These are phyloP conservation scores for Suhomyces sp. DNA, from an alignment of 805 yeast genomes.

Conservation along the genomic window DNA sequence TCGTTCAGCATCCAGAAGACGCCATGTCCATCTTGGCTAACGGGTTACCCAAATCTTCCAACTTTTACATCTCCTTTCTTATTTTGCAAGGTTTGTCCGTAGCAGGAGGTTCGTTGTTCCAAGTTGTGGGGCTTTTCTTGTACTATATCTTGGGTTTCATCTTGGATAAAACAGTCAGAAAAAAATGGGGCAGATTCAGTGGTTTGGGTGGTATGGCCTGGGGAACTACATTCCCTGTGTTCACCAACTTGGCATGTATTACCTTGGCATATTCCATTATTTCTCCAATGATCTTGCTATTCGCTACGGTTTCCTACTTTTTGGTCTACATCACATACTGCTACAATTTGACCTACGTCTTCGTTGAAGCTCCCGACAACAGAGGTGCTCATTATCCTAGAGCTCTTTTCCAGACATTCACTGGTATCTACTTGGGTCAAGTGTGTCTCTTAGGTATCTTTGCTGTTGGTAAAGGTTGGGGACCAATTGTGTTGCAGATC, in stretches of 20 bases:
- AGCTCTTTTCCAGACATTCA: slow-evolving; percentile 83
- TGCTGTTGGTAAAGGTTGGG: slow-evolving; percentile 93
- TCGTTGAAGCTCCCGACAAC: slow-evolving; percentile 63
- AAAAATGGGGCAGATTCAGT: slow-evolving; percentile 60
- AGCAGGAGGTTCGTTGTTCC: slow-evolving; percentile 74
- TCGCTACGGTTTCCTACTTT: slow-evolving; percentile 67
- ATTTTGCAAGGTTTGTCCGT: slow-evolving; percentile 76
- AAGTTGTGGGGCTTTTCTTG: slow-evolving; percentile 56
- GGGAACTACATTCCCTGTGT: slow-evolving; percentile 80
- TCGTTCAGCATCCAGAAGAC: slow-evolving; percentile 58
- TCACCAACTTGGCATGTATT: slow-evolving; percentile 68
- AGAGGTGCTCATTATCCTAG: slow-evolving; percentile 85
- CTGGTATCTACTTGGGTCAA: slow-evolving; percentile 86
- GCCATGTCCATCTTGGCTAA: slow-evolving; percentile 76
- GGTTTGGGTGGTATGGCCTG: slow-evolving; percentile 53
- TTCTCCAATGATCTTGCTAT: slow-evolving; percentile 78
- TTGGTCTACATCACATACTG: slow-evolving; percentile 73
- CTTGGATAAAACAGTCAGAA: slow-evolving; percentile 64
- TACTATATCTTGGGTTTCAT: slow-evolving; percentile 56
- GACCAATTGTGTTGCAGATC: slow-evolving; percentile 77
- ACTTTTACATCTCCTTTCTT: slow-evolving; percentile 83
- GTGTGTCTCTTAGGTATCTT: slow-evolving; percentile 82
- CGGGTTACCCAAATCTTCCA: slow-evolving; percentile 85
- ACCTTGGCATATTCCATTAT: slow-evolving; percentile 66
- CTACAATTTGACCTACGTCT: slow-evolving; percentile 74